Base-by-base conservation (phyloP, 2,329 filamentous ascomycete genomes). In the Aurifilum marmelostoma region DNA sequence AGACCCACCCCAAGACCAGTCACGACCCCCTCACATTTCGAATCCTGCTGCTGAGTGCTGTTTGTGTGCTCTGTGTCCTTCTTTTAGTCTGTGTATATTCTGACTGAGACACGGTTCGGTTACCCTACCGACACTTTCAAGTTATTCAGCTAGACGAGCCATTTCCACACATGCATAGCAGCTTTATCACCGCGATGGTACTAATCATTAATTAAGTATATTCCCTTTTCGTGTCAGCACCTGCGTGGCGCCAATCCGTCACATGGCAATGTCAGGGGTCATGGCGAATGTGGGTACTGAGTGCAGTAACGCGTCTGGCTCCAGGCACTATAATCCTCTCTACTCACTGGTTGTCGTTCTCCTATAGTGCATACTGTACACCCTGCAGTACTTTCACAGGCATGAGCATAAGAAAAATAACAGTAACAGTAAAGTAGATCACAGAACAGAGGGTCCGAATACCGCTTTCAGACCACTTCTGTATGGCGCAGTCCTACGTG, bases 191-290 rank as follows among this genome's bases (percentile, higher is more conserved):
- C 43, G n/a, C 6, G 1, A 3, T 47, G 43, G 21, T 39, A 11
- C 37, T 39, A 39, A 12, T 39, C 37, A 7, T n/a, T n/a, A n/a
- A n/a, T n/a, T n/a, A n/a, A n/a, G n/a, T n/a, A 9, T 11, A 9
- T 47, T 47, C 5, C 50, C 16, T 7, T 16, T 16, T 24, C n/a
- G 12, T 27, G 59, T 14, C 59, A 62, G 59, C 37, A 43, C 21
- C 37, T 32, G 27, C 32, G 47, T 54, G 47, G 62, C 47, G 62
- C 47, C 62, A 27, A 52, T 21, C 14, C 32, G 16, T 64, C 62
- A 64, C 62, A 64, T 64, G 62, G 62, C 47, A 52, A 52, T 37
- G 62, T 64, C 62, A 64, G 62, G 47, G 47, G 62, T 37, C 29
- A 29, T 52, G 21, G 29, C n/a, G 47, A 14, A 37, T 37, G 47